These are phyloP conservation scores for Rhodotorula sp. DNA, from an alignment of 1,284 basidiomycete species.

Conservation along the genomic window DNA sequence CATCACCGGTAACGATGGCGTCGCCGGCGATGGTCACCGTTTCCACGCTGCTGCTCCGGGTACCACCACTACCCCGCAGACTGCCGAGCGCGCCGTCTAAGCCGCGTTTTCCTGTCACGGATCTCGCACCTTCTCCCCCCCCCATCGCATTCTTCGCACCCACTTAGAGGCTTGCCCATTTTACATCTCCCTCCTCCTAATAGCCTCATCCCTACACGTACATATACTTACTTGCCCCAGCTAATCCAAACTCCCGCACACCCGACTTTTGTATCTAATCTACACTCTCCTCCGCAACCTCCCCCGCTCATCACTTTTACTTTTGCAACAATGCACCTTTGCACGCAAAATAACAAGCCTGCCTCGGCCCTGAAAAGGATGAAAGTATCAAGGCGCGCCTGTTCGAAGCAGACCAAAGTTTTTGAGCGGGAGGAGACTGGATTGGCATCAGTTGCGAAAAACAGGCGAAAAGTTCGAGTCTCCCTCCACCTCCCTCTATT, in stretches of 20 bases:
- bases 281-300: too few relatives aligned
- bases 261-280: too few relatives aligned
- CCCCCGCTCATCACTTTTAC: background rate
- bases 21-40: slow-evolving; percentile 1
- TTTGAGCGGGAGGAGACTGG: too few relatives aligned
- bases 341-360: background rate
- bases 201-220: background rate
- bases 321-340: background rate
- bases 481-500: background rate
- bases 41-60: slow-evolving; percentile 6
- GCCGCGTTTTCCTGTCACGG: background rate
- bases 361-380: too few relatives aligned
- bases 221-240: too few relatives aligned
- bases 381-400: too few relatives aligned
- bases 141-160: background rate
- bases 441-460: background rate
- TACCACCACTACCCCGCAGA: too few relatives aligned
- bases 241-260: too few relatives aligned
- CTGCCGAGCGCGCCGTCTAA: background rate
- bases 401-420: too few relatives aligned
- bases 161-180: background rate
- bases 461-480: background rate
- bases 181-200: background rate
- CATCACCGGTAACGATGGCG: background rate
- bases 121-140: too few relatives aligned